These are phyloP conservation scores for Penicillium coffeae DNA, from an alignment of 495 filamentous ascomycete species.

Conservation along the genomic window DNA sequence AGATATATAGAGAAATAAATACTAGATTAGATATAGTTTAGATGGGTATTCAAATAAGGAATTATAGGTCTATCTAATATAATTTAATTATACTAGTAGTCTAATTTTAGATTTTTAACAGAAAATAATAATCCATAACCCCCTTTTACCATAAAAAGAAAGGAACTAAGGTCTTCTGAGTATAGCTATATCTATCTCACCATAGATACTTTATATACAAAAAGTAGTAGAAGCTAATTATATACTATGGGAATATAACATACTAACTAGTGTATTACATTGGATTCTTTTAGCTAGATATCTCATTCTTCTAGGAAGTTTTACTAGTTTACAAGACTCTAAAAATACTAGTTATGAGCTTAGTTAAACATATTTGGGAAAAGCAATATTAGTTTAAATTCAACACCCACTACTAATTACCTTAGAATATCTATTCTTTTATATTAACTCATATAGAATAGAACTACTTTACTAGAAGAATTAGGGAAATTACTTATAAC, in stretches of 20 bases:
- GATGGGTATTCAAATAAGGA: not conserved
- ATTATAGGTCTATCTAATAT: not conserved
- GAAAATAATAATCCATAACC: not conserved
- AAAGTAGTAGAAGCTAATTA: constrained; percentile 27
- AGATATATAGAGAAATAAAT: not conserved
- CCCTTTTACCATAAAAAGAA: too few relatives aligned
- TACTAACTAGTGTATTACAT: constrained; percentile 26
- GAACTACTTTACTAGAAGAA: constrained; percentile 20
- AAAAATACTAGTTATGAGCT: constrained; percentile 1
- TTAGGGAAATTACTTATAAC: constrained; percentile 25
- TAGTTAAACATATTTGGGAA: not conserved
- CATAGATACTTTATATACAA: constrained; percentile 19
- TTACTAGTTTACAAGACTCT: constrained; percentile 24
- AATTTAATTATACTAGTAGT: not conserved
- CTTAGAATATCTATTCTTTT: constrained; percentile 18
- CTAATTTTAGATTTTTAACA: not conserved
- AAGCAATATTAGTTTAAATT: constrained; percentile 19
- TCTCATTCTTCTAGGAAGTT: constrained; percentile 34
- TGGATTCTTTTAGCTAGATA: constrained; percentile 35
- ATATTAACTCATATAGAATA: constrained; percentile 9
- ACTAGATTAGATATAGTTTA: not conserved
- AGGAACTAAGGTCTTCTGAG: not conserved
- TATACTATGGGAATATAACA: constrained; percentile 23
- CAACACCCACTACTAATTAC: constrained; percentile 21
- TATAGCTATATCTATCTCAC: not conserved